Evolutionary conservation across 2,329 filamentous ascomycete genomes (phyloP), one percentile per base, ranked within the genome.

Genomic region (Acrocalymma vagum): DNA sequence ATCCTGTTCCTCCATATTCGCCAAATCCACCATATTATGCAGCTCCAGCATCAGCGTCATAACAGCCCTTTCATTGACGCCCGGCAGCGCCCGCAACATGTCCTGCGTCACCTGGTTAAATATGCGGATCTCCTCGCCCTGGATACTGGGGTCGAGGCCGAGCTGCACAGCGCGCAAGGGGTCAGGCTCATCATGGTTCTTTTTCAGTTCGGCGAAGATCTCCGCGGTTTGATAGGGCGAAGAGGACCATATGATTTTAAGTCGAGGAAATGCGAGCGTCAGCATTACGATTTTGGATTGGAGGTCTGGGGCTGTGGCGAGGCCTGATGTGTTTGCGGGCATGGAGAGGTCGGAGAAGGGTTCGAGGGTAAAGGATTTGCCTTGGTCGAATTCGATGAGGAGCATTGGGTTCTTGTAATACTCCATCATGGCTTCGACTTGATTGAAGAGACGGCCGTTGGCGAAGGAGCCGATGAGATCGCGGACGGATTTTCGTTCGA

Each of bases 331-430:
- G 38, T 79, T 83, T n/a, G 82, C 62, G 4, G 56, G 41, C 10
- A 31, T 52, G 9, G 49, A 55, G 29, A 77, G 66, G 45, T 79
- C 77, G 1, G 75, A 71, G 45, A 79, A 79, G 0, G 76, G 76
- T 37, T 79, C 94, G 11, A 99, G 84, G 1, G 92, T 97, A 70
- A 99, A 99, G 4, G 90, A 93, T 69, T 95, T 96, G 74, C 95
- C 93, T 65, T 95, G 88, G 67, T 96, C 92, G 68, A 99, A 99
- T 70, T 99, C 94, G 62, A 99, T 97, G 29, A 99, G 82, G 6
- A 99, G 83, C 82, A 97, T 89, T 0, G 91, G 87, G 53, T 73
- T 85, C 62, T 87, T 87, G 81, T 99, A 99, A 73, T 97, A 86
- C 66, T 90, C 84, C 44, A 95, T 87, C 93, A 99, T 97, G 31